Conservation (phyloP, 176 grass and related monocot genomes). For the Carex parvula region DNA sequence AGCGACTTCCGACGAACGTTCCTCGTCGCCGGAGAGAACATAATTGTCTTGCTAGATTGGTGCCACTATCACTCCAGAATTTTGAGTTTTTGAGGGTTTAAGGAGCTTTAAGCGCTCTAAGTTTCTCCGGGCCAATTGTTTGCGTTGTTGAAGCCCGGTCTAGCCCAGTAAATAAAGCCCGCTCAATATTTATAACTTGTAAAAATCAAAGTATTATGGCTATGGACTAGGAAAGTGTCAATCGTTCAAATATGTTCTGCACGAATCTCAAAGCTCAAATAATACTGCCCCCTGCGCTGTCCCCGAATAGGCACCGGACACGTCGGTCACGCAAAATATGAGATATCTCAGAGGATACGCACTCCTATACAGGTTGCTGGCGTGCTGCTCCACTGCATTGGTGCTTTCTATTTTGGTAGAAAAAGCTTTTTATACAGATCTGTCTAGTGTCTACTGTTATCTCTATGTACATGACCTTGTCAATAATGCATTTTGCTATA, state of each 20-base stretch:
- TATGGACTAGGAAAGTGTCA: neutral
- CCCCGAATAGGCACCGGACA: too few relatives aligned
- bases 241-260: too few relatives aligned
- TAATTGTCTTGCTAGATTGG: neutral
- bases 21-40: constrained; percentile 89
- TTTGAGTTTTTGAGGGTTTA: constrained; percentile 1
- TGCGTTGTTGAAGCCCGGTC: neutral
- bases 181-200: neutral
- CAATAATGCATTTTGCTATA: neutral
- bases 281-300: too few relatives aligned
- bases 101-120: neutral
- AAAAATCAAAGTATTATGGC: neutral
- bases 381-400: neutral
- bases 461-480: neutral
- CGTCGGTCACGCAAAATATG: too few relatives aligned
- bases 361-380: too few relatives aligned
- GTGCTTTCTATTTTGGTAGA: neutral
- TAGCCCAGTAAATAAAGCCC: constrained; percentile 1
- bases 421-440: neutral
- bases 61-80: neutral
- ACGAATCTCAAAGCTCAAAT: too few relatives aligned
- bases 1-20: constrained; percentile 43
- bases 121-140: neutral
- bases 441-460: neutral
- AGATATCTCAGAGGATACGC: too few relatives aligned